Base-by-base conservation (phyloP, 2,329 filamentous ascomycete species). In the Colletotrichum higginsianum region DNA sequence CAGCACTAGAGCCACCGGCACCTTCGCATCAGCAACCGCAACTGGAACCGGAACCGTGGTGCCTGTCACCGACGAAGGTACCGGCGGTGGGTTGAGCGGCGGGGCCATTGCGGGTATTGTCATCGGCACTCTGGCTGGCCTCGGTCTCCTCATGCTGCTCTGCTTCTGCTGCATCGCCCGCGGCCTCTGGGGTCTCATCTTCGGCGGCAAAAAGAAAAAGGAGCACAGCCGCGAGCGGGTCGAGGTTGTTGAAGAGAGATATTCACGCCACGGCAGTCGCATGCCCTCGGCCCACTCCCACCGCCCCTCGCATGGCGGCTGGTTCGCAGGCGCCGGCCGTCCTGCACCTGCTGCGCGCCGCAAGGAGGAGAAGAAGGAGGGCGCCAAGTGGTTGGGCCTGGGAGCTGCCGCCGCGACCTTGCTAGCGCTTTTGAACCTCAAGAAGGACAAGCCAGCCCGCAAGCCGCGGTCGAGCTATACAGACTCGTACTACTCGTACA, bases 101-200 rank as follows among this genome's bases (percentile, higher is more conserved):
- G 93, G 93, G 63, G 93, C 92, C 71, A 95, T 95, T 76, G 93
- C 93, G 18, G 93, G 93, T 72, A 95, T 95, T 77, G 93, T 95
- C 75, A 91, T 95, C 67, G 93, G 93, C 73, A 88, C 90, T 13
- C 85, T 95, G 60, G 87, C 88, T 16, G 93, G 92, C 73, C 85
- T 94, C 46, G 81, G 87, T 50, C 84, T 95, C 2, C 87, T 95
- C 26, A 83, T 92, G 5, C 86, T 93, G 9, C 82, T 95, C 77
- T 94, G 92, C 85, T 91, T 93, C 83, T 95, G 90, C 86, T 94
- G 92, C 84, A 90, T 91, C 71, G 86, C 88, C 70, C 86, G 88
- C 74, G 89, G 89, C 16, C 83, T 91, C 53, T 92, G 90, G 86
- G 86, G 89, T 74, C 86, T 87, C 60, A 80, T 93, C 75, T 89